A percentile compares a stretch with the other conserved stretches of the same genome.
These are phyloP conservation scores for Pythium vanterpoolii DNA, from an alignment of 352 stramenopile species.

Conservation along the genomic window DNA sequence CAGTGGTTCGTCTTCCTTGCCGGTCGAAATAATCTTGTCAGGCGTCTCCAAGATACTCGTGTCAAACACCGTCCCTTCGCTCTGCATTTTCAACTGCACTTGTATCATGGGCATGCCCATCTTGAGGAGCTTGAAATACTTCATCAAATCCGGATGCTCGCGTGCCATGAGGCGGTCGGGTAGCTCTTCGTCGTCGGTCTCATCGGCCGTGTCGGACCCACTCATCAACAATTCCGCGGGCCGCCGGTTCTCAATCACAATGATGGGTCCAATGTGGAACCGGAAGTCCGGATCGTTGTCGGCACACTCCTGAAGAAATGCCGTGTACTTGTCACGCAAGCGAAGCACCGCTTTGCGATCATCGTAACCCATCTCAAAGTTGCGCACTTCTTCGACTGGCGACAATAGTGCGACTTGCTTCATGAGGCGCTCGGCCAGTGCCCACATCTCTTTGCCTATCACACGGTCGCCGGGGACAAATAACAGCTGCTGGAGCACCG, in stretches of 20 bases:
- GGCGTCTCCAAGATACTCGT: slow-evolving; percentile 60
- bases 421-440: slow-evolving; percentile 69
- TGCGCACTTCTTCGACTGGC: slow-evolving; percentile 77
- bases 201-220: slow-evolving; percentile 47
- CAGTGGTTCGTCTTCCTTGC: slow-evolving; percentile 48
- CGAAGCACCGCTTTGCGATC: slow-evolving; percentile 75
- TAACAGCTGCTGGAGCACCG: slow-evolving; percentile 80
- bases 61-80: slow-evolving; percentile 53
- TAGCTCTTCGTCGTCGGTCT: slow-evolving; percentile 61
- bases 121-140: slow-evolving; percentile 81
- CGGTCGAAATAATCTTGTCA: slow-evolving; percentile 86
- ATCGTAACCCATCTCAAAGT: slow-evolving; percentile 77
- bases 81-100: slow-evolving; percentile 67
- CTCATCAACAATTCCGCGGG: slow-evolving; percentile 51
- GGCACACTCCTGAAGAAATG: slow-evolving; percentile 65
- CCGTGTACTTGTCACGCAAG: slow-evolving; percentile 72
- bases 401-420: slow-evolving; percentile 75
- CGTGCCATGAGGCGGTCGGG: slow-evolving; percentile 34
- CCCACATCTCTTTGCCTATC: slow-evolving; percentile 87
- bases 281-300: slow-evolving; percentile 66
- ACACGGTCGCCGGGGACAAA: slow-evolving; percentile 80
- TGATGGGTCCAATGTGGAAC: slow-evolving; percentile 69
- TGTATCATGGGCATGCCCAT: slow-evolving; percentile 76
- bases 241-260: slow-evolving; percentile 71
- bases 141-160: slow-evolving; percentile 65